These are phyloP conservation scores for Psidium guajava DNA, from an alignment of 345 rosid species.

Conservation along the genomic window DNA sequence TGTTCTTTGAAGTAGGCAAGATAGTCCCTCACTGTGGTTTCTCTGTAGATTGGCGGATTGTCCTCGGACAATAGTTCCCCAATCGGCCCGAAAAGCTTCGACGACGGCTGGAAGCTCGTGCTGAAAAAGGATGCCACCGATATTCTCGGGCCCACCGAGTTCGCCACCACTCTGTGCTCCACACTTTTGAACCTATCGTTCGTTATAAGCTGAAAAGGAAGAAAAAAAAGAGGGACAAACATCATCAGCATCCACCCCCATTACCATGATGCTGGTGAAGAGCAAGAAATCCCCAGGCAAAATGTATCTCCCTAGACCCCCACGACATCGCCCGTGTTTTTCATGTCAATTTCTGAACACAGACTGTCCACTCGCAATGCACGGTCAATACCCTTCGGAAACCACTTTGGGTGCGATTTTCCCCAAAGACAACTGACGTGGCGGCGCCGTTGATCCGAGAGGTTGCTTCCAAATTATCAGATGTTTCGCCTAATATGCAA, in stretches of 20 bases:
- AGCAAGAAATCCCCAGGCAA: neutral
- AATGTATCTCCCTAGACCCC: neutral
- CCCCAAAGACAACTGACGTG: neutral
- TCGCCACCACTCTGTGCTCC: constrained; percentile 24
- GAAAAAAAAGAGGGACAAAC: neutral
- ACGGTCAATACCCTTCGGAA: neutral
- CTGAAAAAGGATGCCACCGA: constrained; percentile 29
- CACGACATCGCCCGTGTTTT: neutral
- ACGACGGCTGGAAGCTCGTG: neutral
- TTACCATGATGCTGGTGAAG: neutral
- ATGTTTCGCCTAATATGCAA: neutral
- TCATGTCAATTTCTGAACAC: neutral
- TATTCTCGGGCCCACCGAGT: constrained; percentile 12
- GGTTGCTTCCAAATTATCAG: neutral
- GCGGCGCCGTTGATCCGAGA: neutral
- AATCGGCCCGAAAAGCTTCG: constrained; percentile 16
- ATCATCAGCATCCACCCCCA: neutral
- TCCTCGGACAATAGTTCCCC: constrained; percentile 22
- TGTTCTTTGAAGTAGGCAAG: neutral
- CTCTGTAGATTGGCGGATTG: constrained; percentile 23
- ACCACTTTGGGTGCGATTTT: neutral
- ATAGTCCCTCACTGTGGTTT: constrained; percentile 13
- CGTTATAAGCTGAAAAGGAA: constrained; percentile 17
- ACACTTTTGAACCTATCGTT: constrained; percentile 20
- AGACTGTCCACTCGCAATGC: neutral